Evolutionary conservation across 139 green algal species (phyloP).

Genomic region (Micromonas commoda): DNA sequence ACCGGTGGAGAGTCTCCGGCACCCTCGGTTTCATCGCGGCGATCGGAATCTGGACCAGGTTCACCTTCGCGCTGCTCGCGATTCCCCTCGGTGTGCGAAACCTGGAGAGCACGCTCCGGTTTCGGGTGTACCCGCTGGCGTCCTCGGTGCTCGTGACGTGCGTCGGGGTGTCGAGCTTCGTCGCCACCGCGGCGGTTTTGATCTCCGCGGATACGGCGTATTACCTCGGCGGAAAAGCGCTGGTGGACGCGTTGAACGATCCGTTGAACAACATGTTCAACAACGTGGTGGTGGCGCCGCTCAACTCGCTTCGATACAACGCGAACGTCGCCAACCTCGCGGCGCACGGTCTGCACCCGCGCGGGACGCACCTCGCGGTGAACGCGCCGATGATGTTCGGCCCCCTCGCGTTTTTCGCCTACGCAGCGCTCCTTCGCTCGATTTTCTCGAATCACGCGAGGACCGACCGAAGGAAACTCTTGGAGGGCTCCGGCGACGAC

Average conservation of each 20-base stretch:
- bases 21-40: not conserved
- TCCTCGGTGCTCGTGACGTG: not conserved
- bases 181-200: not conserved
- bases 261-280: too few species aligned
- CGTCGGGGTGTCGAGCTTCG: not conserved
- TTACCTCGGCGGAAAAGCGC: not conserved
- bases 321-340: not conserved
- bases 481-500: too few species aligned
- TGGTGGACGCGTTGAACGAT: too few species aligned
- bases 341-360: slow-evolving; percentile 5
- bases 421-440: too few species aligned
- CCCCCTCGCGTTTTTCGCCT: not conserved
- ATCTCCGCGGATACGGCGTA: not conserved
- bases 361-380: not conserved
- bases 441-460: too few species aligned
- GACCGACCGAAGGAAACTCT: too few species aligned
- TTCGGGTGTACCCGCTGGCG: too few species aligned
- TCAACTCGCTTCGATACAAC: slow-evolving; percentile 13
- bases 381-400: slow-evolving; percentile 21
- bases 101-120: too few species aligned
- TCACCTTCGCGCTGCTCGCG: slow-evolving; percentile 4
- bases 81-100: not conserved
- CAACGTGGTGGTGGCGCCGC: not conserved
- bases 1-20: not conserved
- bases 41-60: not conserved